A percentile compares a stretch with the other conserved stretches of the same genome.
Conservation (phyloP, 23 red algal genomes). For the Gracilaria gracilis region DNA sequence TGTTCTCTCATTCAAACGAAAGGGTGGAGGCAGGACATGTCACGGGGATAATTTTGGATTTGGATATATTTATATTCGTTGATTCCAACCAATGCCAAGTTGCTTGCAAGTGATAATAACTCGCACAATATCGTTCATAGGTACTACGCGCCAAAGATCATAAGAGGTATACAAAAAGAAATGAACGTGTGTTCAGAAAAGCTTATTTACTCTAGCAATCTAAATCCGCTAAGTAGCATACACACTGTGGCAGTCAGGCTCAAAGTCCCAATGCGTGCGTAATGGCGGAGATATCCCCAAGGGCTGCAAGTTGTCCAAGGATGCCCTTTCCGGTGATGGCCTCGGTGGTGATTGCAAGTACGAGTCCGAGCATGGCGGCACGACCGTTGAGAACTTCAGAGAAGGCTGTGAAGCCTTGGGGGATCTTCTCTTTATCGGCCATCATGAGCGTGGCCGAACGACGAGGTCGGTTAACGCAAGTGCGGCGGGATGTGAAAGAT, state of each 20-base stretch:
- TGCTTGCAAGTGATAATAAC: too few species aligned
- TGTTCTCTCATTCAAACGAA: too few species aligned
- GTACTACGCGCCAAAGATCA: too few species aligned
- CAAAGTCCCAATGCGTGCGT: background rate
- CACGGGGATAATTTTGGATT: too few species aligned
- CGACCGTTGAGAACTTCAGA: constrained; percentile 68
- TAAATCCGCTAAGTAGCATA: background rate
- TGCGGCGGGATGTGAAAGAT: constrained; percentile 34
- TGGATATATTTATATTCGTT: too few species aligned
- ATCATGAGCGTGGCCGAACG: constrained; percentile 32
- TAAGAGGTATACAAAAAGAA: too few species aligned
- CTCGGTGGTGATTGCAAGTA: constrained; percentile 51
- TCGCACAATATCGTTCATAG: too few species aligned
- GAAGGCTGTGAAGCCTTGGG: constrained; percentile 61
- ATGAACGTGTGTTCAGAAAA: too few species aligned
- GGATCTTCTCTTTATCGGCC: constrained; percentile 42
- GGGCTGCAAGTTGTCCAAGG: constrained; percentile 41
- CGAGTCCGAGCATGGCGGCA: constrained; percentile 62
- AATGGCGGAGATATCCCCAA: background rate
- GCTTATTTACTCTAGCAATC: background rate
- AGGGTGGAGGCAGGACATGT: too few species aligned
- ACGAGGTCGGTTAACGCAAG: background rate
- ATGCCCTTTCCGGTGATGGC: constrained; percentile 65
- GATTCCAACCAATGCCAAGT: too few species aligned
- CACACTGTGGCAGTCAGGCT: too few species aligned